Base-by-base conservation (phyloP, 2,329 filamentous ascomycete genomes). In the Seiridium cupressi region DNA sequence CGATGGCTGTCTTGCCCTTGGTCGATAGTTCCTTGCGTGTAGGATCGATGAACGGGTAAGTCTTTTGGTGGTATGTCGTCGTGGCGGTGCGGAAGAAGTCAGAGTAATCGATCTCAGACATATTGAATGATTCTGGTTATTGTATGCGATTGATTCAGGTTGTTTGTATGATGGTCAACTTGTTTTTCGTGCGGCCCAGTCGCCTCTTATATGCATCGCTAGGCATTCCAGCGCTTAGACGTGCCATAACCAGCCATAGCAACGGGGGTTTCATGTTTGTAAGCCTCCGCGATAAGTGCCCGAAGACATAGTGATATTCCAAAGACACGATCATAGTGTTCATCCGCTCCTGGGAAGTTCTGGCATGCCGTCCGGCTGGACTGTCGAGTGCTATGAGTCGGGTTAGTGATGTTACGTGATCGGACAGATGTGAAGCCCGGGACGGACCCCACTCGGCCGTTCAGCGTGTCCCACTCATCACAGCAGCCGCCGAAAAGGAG, bases 401-500 rank as follows among this genome's bases (percentile, higher is more conserved):
- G 31, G 13, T 47, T 62, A 1, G 44, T 66, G 49, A 60, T 57
- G 49, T 62, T 67, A 26, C 65, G 63, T 42, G 64, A 64, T 18
- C 65, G 65, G 44, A 65, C 55, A n/a, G 64, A 55, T 70, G 65
- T n/a, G n/a, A 47, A 2, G 44, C 44, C 54, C 9, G 32, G 3
- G 18, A 7, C 9, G 18, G 44, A n/a, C 13, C 5, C 44, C 44
- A 38, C 26, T 47, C 34, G 53, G 38, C 35, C 11, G 42, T 34
- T n/a, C 51, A 31, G 13, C 42, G 13, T 31, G 32, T 26, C 11
- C 36, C 11, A 44, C 8, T n/a, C 34, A 34, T n/a, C 9, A 5
- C 26, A 26, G 18, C 34, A 47, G 35, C n/a, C 6, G 31, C 48
- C 26, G 9, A 18, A 32, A 46, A 10, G 8, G 6, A 9, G 57